Conservation (phyloP, 441 rosid genomes). For the Adansonia gregorii region DNA sequence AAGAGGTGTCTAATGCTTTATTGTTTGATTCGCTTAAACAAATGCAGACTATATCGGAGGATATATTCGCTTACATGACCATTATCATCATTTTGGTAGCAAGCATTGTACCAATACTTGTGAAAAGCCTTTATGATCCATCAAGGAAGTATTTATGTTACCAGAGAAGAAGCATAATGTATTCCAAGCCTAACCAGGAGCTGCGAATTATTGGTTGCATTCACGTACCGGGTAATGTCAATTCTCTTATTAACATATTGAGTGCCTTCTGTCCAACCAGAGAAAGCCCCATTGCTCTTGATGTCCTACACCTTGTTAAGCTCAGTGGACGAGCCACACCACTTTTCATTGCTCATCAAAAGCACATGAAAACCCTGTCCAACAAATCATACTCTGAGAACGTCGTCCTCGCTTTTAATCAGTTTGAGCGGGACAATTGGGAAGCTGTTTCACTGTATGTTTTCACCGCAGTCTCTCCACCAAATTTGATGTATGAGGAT, state of each 20-base stretch:
- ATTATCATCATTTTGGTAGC: constrained; percentile 28
- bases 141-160: constrained; percentile 53
- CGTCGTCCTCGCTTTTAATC: constrained; percentile 33
- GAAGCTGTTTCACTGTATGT: constrained; percentile 26
- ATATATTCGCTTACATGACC: neutral
- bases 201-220: constrained; percentile 54
- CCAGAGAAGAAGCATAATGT: constrained; percentile 45
- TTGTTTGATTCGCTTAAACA: neutral
- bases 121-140: constrained; percentile 51
- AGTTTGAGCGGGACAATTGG: constrained; percentile 31
- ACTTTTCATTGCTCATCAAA: constrained; percentile 53
- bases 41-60: constrained; percentile 24
- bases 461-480: constrained; percentile 49
- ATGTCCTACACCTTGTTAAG: constrained; percentile 52
- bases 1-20: neutral
- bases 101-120: constrained; percentile 38
- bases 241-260: constrained; percentile 40
- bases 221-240: constrained; percentile 48
- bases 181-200: constrained; percentile 34
- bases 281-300: constrained; percentile 34
- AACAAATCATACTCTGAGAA: constrained; percentile 26
- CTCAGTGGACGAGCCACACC: constrained; percentile 52
- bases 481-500: constrained; percentile 45
- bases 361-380: constrained; percentile 26
- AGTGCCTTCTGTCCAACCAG: constrained; percentile 34